Evolutionary conservation across 176 grass and related monocot species (phyloP).

Genomic region (Phyllostachys edulis): DNA sequence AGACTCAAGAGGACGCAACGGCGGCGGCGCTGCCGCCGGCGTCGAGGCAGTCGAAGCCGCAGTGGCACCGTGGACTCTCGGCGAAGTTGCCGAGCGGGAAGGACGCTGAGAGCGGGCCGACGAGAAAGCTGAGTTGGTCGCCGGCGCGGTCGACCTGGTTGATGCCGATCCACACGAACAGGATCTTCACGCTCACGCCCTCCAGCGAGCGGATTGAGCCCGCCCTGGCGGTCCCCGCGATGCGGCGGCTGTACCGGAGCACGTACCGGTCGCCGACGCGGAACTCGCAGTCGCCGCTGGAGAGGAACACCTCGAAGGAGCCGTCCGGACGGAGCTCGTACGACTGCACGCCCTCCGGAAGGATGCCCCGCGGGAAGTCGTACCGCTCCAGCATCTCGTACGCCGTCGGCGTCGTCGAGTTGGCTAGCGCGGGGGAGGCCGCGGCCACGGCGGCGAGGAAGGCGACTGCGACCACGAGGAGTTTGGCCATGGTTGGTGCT

Average conservation of each 20-base stretch:
- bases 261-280: neutral
- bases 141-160: constrained; percentile 13
- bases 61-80: constrained; percentile 8
- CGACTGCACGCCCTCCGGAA: constrained; percentile 52
- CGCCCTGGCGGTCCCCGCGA: constrained; percentile 32
- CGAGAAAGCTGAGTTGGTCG: constrained; percentile 31
- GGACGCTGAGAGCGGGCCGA: constrained; percentile 42
- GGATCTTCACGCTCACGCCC: constrained; percentile 49
- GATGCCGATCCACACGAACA: constrained; percentile 46
- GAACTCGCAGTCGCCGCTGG: constrained; percentile 25
- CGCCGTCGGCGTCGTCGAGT: constrained; percentile 35
- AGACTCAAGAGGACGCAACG: neutral
- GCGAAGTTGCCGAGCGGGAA: constrained; percentile 45
- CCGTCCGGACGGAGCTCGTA: constrained; percentile 43
- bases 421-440: neutral
- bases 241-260: constrained; percentile 33
- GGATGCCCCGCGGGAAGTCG: constrained; percentile 63
- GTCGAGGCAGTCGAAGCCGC: neutral
- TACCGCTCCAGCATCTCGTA: constrained; percentile 70
- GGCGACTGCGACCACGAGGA: neutral
- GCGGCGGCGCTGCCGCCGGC: neutral
- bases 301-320: constrained; percentile 51
- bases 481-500: neutral
- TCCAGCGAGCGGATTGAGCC: neutral
- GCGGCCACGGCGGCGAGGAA: no score